Conservation (phyloP, 257 asterid genomes). For the Verbena officinalis region DNA sequence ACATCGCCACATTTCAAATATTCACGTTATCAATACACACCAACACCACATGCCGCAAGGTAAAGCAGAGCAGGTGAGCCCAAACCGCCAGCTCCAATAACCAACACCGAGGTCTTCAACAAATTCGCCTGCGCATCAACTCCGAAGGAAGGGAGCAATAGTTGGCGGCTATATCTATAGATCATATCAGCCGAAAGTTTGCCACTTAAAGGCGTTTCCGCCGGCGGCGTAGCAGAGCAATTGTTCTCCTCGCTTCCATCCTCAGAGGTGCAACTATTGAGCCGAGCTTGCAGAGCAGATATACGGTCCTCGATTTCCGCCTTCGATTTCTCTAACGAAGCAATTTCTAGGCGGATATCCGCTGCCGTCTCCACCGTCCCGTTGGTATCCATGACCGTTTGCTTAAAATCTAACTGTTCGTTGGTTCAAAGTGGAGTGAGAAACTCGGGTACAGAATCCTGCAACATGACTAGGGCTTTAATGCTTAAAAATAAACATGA, state of each 20-base stretch:
- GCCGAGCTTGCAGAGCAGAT: conserved; percentile 64
- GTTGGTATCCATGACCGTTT: conserved; percentile 47
- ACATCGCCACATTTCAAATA: not conserved
- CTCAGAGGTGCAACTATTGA: conserved; percentile 33
- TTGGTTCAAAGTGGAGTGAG: not conserved
- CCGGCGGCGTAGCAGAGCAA: conserved; percentile 27
- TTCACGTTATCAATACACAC: conserved; percentile 20
- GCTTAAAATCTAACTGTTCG: not conserved
- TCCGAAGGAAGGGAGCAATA: conserved; percentile 92
- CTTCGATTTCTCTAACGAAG: conserved; percentile 45
- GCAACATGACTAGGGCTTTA: not conserved
- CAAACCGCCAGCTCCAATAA: conserved; percentile 97
- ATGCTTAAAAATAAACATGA: too few relatives aligned
- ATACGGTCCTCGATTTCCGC: conserved; percentile 53
- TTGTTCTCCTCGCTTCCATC: conserved; percentile 24
- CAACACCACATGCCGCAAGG: conserved; percentile 83
- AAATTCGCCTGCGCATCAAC: conserved; percentile 74
- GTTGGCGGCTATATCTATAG: conserved; percentile 91
- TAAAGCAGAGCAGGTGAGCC: conserved; percentile 93
- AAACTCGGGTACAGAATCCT: not conserved
- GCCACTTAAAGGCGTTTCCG: conserved; percentile 23
- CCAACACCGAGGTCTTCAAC: conserved; percentile 79
- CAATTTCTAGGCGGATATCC: conserved; percentile 62
- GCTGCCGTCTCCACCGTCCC: conserved; percentile 32
- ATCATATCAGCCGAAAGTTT: conserved; percentile 71